Percentiles rank a stretch among this genome's conserved stretches.
phyloP scores from a whole-genome alignment of 2,329 filamentous ascomycete genomes.

The Trichoderma afroharzianum region DNA sequence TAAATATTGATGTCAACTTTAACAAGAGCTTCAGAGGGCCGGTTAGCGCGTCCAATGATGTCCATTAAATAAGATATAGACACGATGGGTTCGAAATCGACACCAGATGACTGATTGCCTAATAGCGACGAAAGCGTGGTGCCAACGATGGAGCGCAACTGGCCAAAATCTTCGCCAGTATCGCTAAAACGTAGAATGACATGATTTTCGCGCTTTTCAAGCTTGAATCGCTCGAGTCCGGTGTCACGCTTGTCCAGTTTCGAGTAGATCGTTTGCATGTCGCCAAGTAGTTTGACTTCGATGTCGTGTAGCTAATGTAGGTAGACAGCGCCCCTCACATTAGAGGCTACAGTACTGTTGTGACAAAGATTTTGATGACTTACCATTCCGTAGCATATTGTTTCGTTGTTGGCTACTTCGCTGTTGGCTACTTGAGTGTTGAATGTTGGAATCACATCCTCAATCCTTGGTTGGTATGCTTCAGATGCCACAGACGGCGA shows the following conservation, averaged over 20 bases:
- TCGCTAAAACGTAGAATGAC: background rate
- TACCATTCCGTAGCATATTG: constrained; percentile 13
- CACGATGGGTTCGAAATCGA: constrained; percentile 17
- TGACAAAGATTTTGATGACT: background rate
- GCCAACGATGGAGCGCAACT: background rate
- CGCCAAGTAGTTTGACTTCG: background rate
- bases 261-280: background rate
- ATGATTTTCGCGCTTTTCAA: background rate
- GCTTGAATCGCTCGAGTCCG: background rate
- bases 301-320: background rate
- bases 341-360: background rate
- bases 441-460: background rate
- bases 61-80: constrained; percentile 20
- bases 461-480: background rate
- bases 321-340: background rate
- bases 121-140: background rate
- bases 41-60: constrained; percentile 25
- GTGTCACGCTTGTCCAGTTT: background rate
- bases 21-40: constrained; percentile 28
- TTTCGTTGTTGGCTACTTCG: background rate
- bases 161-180: background rate
- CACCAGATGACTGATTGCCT: background rate
- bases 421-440: background rate
- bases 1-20: constrained; percentile 38
- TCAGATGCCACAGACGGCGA: background rate